phyloP scores from a whole-genome alignment of 129 eudicot species.

The Artemisia annua region DNA sequence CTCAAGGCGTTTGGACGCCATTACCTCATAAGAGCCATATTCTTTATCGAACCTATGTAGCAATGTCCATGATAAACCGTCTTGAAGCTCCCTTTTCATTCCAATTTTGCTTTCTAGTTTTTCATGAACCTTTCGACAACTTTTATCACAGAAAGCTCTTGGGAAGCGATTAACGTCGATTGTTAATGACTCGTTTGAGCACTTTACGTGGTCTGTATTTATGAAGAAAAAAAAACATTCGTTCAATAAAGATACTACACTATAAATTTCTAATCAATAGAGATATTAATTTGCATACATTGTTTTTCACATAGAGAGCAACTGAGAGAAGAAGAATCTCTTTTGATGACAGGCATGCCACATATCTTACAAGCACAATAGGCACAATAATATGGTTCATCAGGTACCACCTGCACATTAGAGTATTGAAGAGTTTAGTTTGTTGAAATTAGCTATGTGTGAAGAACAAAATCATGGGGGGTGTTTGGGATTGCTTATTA shows the following conservation, averaged over 20 bases:
- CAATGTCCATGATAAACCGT: slow-evolving; percentile 54
- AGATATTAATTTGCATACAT: slow-evolving; percentile 37
- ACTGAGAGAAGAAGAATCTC: slow-evolving; percentile 26
- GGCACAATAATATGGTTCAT: slow-evolving; percentile 57
- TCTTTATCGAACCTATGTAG: slow-evolving; percentile 45
- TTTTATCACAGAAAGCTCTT: slow-evolving; percentile 43
- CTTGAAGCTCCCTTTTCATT: slow-evolving; percentile 30
- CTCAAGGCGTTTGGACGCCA: slow-evolving; percentile 33
- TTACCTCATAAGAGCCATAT: slow-evolving; percentile 17
- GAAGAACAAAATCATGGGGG: background rate
- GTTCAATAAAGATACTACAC: background rate
- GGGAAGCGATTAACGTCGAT: slow-evolving; percentile 39
- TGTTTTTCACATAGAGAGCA: slow-evolving; percentile 59
- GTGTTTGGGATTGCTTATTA: too few species aligned
- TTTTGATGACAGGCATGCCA: slow-evolving; percentile 33
- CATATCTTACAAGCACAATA: slow-evolving; percentile 71
- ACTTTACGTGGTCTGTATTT: slow-evolving; percentile 47
- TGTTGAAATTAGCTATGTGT: background rate
- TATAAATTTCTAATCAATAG: background rate
- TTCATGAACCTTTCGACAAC: slow-evolving; percentile 56
- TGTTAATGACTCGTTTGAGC: slow-evolving; percentile 24
- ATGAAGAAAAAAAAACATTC: background rate
- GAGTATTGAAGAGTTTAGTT: background rate
- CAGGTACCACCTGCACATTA: slow-evolving; percentile 59
- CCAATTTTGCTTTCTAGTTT: slow-evolving; percentile 51